Percentiles rank a stretch among this genome's conserved stretches.
Evolutionary conservation across 352 stramenopile species (phyloP).

Genomic region (Phytophthora rubi): DNA sequence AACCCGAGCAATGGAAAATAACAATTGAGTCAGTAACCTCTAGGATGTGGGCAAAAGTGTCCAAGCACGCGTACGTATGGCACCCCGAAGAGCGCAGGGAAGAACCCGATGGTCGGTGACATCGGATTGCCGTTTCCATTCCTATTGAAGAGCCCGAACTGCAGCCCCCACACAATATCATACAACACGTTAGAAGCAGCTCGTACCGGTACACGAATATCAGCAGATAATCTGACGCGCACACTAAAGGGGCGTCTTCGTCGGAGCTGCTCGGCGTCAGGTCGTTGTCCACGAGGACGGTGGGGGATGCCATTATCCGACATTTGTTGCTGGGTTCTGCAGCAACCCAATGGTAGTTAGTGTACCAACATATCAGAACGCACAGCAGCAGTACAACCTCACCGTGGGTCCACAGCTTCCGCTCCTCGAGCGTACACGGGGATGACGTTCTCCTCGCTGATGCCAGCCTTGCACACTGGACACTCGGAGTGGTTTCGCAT

Average conservation of each 20-base stretch:
- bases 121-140: constrained; percentile 47
- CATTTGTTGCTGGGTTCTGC: constrained; percentile 35
- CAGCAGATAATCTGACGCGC: constrained; percentile 5
- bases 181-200: not conserved
- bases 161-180: not conserved
- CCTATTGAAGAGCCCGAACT: constrained; percentile 50
- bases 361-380: not conserved
- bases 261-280: constrained; percentile 65
- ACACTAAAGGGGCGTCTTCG: constrained; percentile 58
- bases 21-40: not conserved
- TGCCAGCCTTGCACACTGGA: constrained; percentile 91
- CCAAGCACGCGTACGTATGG: constrained; percentile 44
- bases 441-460: constrained; percentile 91
- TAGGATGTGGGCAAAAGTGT: not conserved
- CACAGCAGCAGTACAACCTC: not conserved
- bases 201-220: not conserved
- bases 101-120: constrained; percentile 83
- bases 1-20: not conserved
- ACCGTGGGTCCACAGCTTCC: constrained; percentile 75
- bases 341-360: not conserved
- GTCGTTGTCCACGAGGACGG: constrained; percentile 67
- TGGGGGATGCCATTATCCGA: constrained; percentile 49
- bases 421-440: constrained; percentile 84
- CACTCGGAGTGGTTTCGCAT: constrained; percentile 85
- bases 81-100: constrained; percentile 84